Conservation (phyloP, 768 basidiomycete genomes). For the Mycena belliarum region DNA sequence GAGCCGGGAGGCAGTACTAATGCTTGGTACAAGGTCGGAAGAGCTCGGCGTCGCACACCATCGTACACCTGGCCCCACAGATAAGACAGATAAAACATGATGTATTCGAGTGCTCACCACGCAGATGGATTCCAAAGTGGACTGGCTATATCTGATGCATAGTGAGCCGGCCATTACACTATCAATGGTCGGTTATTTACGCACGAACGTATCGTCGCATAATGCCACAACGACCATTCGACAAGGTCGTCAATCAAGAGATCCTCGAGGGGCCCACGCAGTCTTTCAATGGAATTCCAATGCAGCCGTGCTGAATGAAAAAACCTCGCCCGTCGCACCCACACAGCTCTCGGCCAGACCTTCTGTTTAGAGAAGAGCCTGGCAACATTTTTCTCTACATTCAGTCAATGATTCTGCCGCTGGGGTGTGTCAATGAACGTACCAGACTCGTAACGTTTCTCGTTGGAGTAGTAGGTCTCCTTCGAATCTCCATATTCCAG, state of each 20-base stretch:
- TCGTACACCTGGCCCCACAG: conserved; percentile 55
- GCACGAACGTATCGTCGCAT: conserved; percentile 56
- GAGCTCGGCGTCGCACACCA: conserved; percentile 62
- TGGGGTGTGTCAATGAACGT: neutral
- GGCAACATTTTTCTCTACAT: conserved; percentile 65
- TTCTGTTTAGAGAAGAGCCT: conserved; percentile 72
- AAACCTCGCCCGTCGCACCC: conserved; percentile 66
- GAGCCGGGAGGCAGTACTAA: conserved; percentile 65
- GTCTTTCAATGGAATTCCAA: conserved; percentile 76
- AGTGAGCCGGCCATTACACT: conserved; percentile 19
- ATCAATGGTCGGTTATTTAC: conserved; percentile 11
- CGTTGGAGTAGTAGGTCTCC: conserved; percentile 35
- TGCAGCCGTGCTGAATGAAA: conserved; percentile 62
- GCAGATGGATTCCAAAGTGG: conserved; percentile 51
- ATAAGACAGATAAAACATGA: neutral
- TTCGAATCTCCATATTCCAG: conserved; percentile 74
- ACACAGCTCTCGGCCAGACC: conserved; percentile 74
- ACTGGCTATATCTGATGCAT: conserved; percentile 44
- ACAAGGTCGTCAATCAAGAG: conserved; percentile 68
- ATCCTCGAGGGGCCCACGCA: conserved; percentile 59
- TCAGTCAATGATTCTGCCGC: conserved; percentile 34
- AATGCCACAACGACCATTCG: conserved; percentile 80
- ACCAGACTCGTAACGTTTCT: conserved; percentile 20
- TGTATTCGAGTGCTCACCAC: conserved; percentile 35
- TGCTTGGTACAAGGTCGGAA: conserved; percentile 58